Conservation (phyloP, 257 asterid species). For the Plantago major region DNA sequence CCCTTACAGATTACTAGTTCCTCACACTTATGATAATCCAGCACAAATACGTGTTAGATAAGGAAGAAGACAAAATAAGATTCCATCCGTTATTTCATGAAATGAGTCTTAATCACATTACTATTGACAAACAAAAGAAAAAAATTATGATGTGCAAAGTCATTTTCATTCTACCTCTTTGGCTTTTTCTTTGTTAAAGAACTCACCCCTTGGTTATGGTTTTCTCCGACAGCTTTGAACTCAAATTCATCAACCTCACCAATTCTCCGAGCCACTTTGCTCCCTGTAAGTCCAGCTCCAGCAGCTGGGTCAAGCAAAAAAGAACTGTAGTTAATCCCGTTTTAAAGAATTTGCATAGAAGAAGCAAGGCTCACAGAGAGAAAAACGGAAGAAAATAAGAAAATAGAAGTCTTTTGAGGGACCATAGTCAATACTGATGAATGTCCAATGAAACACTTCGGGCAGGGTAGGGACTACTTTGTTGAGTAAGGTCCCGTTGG, state of each 20-base stretch:
- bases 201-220: slow-evolving; percentile 95
- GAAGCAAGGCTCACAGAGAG: too few relatives aligned
- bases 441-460: too few relatives aligned
- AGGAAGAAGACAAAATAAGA: too few relatives aligned
- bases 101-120: slow-evolving; percentile 7
- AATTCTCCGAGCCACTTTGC: slow-evolving; percentile 84
- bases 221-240: slow-evolving; percentile 80
- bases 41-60: slow-evolving; percentile 3
- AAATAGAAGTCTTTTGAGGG: too few relatives aligned
- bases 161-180: slow-evolving; percentile 1
- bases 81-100: slow-evolving; percentile 8
- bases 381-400: too few relatives aligned
- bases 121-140: slow-evolving; percentile 16
- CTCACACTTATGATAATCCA: neutral
- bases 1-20: too few relatives aligned
- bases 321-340: neutral
- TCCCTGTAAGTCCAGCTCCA: slow-evolving; percentile 98
- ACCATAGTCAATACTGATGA: too few relatives aligned
- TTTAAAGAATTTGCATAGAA: neutral
- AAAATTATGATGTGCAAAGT: slow-evolving; percentile 1
- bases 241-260: slow-evolving; percentile 96
- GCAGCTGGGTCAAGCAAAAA: slow-evolving; percentile 56
- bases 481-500: too few relatives aligned
- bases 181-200: slow-evolving; percentile 3
- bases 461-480: too few relatives aligned